phyloP scores from a whole-genome alignment of 441 rosid genomes.

The Populus trichocarpa region DNA sequence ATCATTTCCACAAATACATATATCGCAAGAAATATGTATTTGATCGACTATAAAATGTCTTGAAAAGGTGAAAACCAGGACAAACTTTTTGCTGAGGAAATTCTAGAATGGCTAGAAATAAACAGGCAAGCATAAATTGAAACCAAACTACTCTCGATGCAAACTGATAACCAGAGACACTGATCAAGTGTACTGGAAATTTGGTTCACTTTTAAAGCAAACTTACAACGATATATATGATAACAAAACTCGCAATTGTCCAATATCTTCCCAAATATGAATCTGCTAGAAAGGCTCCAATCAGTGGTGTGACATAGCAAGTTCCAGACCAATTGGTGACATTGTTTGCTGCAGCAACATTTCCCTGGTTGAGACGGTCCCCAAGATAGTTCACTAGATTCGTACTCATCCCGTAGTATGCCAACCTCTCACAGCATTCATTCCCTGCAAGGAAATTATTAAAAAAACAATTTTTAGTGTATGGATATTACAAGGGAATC shows the following conservation, averaged over 20 bases:
- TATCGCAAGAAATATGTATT: neutral
- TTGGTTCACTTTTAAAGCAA: neutral
- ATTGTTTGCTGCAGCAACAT: neutral
- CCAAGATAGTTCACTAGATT: neutral
- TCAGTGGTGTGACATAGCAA: neutral
- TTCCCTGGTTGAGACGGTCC: neutral
- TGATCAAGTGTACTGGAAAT: neutral
- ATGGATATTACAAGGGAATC: neutral
- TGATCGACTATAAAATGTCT: neutral
- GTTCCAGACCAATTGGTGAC: neutral
- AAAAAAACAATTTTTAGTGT: neutral
- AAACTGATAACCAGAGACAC: neutral
- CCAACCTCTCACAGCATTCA: neutral
- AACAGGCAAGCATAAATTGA: neutral
- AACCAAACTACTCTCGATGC: neutral
- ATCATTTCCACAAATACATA: neutral
- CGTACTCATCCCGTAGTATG: neutral
- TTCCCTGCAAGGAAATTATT: neutral
- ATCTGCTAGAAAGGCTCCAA: neutral
- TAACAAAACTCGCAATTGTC: neutral
- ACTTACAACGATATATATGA: neutral
- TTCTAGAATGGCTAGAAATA: neutral
- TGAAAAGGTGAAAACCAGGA: neutral
- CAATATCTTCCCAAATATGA: neutral
- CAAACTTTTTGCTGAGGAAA: neutral